These are phyloP conservation scores for Quercus glauca DNA, from an alignment of 306 rosid species.

Conservation along the genomic window DNA sequence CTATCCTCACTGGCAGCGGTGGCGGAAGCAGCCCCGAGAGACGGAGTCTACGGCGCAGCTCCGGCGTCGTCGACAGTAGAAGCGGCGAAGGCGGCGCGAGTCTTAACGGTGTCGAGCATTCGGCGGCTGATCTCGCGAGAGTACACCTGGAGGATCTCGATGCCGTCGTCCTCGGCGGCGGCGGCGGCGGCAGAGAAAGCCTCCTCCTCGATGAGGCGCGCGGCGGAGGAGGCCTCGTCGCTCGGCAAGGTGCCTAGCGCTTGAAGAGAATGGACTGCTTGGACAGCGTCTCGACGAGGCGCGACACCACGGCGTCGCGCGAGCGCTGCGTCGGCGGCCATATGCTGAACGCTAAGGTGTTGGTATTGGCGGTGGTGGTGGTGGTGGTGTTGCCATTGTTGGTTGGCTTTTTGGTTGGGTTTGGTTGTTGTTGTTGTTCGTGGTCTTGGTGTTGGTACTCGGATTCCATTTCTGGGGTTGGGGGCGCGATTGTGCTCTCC, in stretches of 20 bases:
- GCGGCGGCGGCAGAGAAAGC: too few relatives aligned
- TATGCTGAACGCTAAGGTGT: too few relatives aligned
- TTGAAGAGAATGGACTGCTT: too few relatives aligned
- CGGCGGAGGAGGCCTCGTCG: too few relatives aligned
- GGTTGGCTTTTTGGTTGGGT: slow-evolving; percentile 1
- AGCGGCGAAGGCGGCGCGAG: slow-evolving; percentile 29
- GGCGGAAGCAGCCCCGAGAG: slow-evolving; percentile 11
- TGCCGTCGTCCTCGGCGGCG: too few relatives aligned
- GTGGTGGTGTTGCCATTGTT: background rate
- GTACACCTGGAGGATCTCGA: too few relatives aligned
- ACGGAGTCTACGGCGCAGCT: slow-evolving; percentile 24
- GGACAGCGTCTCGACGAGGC: too few relatives aligned
- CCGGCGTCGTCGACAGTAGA: slow-evolving; percentile 30
- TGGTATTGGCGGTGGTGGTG: background rate
- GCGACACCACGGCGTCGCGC: too few relatives aligned
- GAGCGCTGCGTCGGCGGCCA: too few relatives aligned
- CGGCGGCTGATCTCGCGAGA: slow-evolving; percentile 29
- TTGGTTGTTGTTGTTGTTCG: background rate
- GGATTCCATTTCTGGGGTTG: slow-evolving; percentile 23
- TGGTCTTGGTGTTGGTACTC: slow-evolving; percentile 24
- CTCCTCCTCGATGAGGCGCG: too few relatives aligned
- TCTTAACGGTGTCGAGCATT: slow-evolving; percentile 83
- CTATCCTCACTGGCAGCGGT: slow-evolving; percentile 29
- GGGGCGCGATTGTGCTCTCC: slow-evolving; percentile 9
- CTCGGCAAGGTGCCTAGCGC: too few relatives aligned